Base-by-base conservation (phyloP, 73 alveolate genomes). In the Paramecium pentaurelia region DNA sequence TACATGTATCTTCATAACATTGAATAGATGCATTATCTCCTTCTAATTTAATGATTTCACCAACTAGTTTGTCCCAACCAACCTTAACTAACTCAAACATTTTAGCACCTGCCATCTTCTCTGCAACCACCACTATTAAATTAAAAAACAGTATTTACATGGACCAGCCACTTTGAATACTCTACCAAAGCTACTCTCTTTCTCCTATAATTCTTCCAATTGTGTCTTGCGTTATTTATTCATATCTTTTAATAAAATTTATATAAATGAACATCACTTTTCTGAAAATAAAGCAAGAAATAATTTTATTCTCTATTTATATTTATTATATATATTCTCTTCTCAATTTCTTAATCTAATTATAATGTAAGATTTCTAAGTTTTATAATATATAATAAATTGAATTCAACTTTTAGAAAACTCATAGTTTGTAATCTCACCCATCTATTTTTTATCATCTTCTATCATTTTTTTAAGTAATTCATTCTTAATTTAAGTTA, bases 21-120 rank as follows among this genome's bases (percentile, higher is more conserved):
- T 98, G 98, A 93, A 98, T 98, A 49, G 99, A 96, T 38, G 99
- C 99, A 80, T 98, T 98, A 95, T 98, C 99, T 32, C 99, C 99
- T 93, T 98, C 99, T 32, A 98, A 98, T 92, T 98, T 97, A 86
- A 98, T 98, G 94, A 98, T 97, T 95, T 98, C 99, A 73, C 99
- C 99, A 88, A 98, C 99, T 60, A 98, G 95, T 84, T 95, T 95
- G 92, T 98, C 98, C 99, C 99, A 97, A 42, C 99, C 99, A 49
- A 98, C 99, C 87, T 99, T 97, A 49, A 98, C 97, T 87, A 97
- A 95, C 93, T 98, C 99, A 95, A 96, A 98, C 99, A 98, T 98
- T 96, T 98, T 98, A 58, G 99, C 97, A 51, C 99, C 99, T 77
- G 99, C 96, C 99, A 98, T 98, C 64, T 96, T 96, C 92, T 98